phyloP scores from a whole-genome alignment of 345 rosid species.

The Hibiscus trionum region DNA sequence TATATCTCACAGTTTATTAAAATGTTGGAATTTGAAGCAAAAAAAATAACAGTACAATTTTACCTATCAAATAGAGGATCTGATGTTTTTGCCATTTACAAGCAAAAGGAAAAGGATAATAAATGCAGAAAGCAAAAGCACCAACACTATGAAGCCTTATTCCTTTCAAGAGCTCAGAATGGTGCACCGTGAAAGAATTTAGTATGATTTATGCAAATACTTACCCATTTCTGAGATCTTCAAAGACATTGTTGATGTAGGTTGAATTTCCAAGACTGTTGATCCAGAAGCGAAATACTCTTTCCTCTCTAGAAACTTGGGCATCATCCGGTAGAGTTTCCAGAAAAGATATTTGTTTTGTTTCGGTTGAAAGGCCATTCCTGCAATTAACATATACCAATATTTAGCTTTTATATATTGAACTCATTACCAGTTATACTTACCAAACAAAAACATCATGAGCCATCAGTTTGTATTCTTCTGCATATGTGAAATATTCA shows the following conservation, averaged over 20 bases:
- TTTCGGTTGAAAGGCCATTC: conserved; percentile 45
- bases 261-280: conserved; percentile 79
- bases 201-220: conserved; percentile 10
- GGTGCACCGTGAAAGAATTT: background rate
- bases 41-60: background rate
- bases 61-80: background rate
- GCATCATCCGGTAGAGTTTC: conserved; percentile 74
- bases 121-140: background rate
- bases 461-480: background rate
- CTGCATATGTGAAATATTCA: background rate
- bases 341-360: conserved; percentile 76
- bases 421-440: background rate
- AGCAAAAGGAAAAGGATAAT: background rate
- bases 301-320: conserved; percentile 89
- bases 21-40: background rate
- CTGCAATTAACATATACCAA: conserved; percentile 36
- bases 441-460: background rate
- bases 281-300: conserved; percentile 93
- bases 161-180: background rate
- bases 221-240: conserved; percentile 97
- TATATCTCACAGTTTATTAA: background rate
- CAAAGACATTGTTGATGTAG: conserved; percentile 80
- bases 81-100: background rate
- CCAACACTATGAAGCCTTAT: background rate
- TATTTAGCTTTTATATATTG: conserved; percentile 7